Conservation (phyloP, 257 asterid genomes). For the Marsdenia floribunda region DNA sequence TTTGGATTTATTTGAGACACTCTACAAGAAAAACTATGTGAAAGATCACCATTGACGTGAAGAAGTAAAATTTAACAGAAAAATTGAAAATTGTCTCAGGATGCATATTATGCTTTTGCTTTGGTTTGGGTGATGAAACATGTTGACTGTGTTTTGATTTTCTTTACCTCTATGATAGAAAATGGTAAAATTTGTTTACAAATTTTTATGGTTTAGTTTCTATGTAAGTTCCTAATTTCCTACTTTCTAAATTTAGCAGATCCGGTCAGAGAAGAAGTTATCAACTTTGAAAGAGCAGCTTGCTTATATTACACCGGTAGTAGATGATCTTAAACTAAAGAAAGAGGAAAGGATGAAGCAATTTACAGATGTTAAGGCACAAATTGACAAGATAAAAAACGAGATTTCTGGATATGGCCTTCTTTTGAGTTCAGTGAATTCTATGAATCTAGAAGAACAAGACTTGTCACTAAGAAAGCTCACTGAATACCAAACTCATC, state of each 20-base stretch:
- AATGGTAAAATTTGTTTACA: not conserved
- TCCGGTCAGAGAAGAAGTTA: slow-evolving; percentile 47
- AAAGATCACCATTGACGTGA: too few relatives aligned
- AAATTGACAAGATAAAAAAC: slow-evolving; percentile 68
- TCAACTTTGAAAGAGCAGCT: slow-evolving; percentile 71
- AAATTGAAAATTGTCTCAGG: too few relatives aligned
- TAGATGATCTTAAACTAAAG: slow-evolving; percentile 64
- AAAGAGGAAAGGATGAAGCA: slow-evolving; percentile 80
- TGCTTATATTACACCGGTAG: slow-evolving; percentile 61
- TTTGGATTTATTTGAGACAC: not conserved
- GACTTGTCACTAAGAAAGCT: slow-evolving; percentile 85
- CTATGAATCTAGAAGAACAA: slow-evolving; percentile 54
- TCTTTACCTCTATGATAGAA: not conserved
- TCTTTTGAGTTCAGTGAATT: slow-evolving; percentile 29
- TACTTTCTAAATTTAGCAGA: slow-evolving; percentile 31
- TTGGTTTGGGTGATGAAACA: too few relatives aligned
- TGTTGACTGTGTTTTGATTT: not conserved
- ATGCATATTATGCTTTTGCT: too few relatives aligned
- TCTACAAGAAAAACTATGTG: not conserved
- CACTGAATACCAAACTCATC: slow-evolving; percentile 64
- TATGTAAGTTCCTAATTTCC: slow-evolving; percentile 13
- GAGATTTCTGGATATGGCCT: slow-evolving; percentile 77
- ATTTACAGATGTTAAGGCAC: slow-evolving; percentile 62
- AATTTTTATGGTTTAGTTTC: not conserved
- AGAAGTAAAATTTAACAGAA: too few relatives aligned